Evolutionary conservation across 129 eudicot species (phyloP), one percentile per base, ranked within the genome.

Genomic region (Rutidosis leptorrhynchoides): DNA sequence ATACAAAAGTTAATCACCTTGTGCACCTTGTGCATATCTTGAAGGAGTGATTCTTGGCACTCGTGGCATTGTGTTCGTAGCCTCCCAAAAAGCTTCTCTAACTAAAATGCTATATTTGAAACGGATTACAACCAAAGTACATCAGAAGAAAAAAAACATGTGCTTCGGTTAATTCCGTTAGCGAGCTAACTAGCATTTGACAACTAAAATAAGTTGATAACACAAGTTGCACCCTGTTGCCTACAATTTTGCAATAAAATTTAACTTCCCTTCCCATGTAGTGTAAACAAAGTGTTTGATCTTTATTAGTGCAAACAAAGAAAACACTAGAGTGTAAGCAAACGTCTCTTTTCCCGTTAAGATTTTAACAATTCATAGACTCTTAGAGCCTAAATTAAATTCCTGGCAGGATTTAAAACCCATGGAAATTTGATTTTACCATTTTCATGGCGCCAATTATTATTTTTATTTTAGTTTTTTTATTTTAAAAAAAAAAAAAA

Each of bases 31-130:
- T 94, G 84, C 99, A 94, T 62, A 94, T 94, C 99, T 78, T 94
- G 99, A 68, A 89, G 99, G 78, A 94, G 99, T 19, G 99, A 94
- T 52, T 93, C 97, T 81, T 94, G 97, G 78, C 99, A 94, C 80
- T 94, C 99, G 74, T 94, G 99, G 79, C 99, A 94, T 60, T 94
- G 99, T 58, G 99, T 94, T 97, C 99, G 89, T 52, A 94, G 79
- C 77, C 83, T 84, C 69, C 99, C 99, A 74, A 94, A 94, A 45
- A 94, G 87, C 66, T 83, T 74, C 87, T 94, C 99, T 42, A 84
- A 70, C 32, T 94, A 97, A 0, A 97, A 85, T 24, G 89, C 99
- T 94, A 77, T 64, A 81, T 60, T 40, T 4, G 23, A 69, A 14
- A 14, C 32, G 6, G 33, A 61, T 8, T 45, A 22, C 48, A 66